A percentile compares a stretch with the other conserved stretches of the same genome.
These are phyloP conservation scores for Phlebiopsis gigantea DNA, from an alignment of 768 basidiomycete species.

Conservation along the genomic window DNA sequence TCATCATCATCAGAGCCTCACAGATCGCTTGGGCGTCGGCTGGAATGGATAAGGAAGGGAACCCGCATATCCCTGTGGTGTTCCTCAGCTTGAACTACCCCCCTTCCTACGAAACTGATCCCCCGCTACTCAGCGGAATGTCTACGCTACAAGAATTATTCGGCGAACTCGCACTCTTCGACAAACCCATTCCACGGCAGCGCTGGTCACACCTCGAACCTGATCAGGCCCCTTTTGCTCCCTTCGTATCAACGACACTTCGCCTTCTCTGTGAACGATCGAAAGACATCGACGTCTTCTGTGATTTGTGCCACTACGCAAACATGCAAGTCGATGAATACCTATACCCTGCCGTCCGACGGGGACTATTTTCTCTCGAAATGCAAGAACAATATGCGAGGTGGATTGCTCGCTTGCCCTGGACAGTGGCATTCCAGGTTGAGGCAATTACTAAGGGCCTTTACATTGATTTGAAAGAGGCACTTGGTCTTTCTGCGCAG, in stretches of 20 bases:
- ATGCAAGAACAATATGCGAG: constrained; percentile 26
- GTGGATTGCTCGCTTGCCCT: constrained; percentile 34
- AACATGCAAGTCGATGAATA: constrained; percentile 27
- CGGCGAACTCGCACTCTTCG: background rate
- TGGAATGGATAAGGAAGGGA: constrained; percentile 22
- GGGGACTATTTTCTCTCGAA: constrained; percentile 38
- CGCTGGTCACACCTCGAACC: constrained; percentile 22
- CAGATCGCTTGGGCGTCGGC: constrained; percentile 35
- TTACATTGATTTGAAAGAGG: constrained; percentile 42
- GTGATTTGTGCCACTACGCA: constrained; percentile 31
- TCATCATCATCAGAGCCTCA: constrained; percentile 38
- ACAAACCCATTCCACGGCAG: constrained; percentile 22
- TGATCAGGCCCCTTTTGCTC: constrained; percentile 38
- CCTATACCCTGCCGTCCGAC: constrained; percentile 33
- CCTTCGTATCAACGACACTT: constrained; percentile 43
- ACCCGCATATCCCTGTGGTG: constrained; percentile 21
- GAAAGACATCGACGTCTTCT: constrained; percentile 30
- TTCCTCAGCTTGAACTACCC: constrained; percentile 33
- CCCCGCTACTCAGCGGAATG: background rate
- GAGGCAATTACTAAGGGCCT: constrained; percentile 33
- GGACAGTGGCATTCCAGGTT: constrained; percentile 53
- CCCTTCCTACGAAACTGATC: constrained; percentile 30
- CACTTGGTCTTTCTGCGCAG: constrained; percentile 20
- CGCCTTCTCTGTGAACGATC: constrained; percentile 39
- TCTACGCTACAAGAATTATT: background rate